phyloP scores from a whole-genome alignment of 1,284 basidiomycete species.

The Heterobasidion irregulare region DNA sequence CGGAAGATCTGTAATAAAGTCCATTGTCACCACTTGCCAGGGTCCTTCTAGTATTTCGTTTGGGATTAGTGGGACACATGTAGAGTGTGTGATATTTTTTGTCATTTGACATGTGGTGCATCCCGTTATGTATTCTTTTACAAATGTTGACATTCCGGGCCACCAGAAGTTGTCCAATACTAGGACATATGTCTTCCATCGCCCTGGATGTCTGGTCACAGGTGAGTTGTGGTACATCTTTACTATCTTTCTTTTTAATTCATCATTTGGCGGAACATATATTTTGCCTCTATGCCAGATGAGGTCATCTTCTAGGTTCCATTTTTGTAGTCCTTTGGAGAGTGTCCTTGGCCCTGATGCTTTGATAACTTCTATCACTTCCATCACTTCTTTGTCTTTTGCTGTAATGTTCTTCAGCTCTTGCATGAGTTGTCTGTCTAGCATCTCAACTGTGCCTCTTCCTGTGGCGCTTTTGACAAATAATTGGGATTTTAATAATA shows the following conservation, averaged over 20 bases:
- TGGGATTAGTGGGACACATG: too few relatives aligned
- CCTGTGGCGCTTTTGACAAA: not conserved
- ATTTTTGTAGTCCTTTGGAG: conserved; percentile 11
- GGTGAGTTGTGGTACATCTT: conserved; percentile 18
- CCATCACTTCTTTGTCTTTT: not conserved
- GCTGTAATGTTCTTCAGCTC: not conserved
- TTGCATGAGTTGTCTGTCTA: not conserved
- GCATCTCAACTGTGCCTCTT: not conserved
- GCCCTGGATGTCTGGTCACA: conserved; percentile 28
- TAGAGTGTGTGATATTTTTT: too few relatives aligned
- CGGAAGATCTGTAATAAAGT: too few relatives aligned
- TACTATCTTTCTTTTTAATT: conserved; percentile 17
- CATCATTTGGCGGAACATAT: conserved; percentile 16
- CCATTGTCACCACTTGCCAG: too few relatives aligned
- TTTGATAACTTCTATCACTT: not conserved
- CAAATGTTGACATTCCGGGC: conserved; percentile 18
- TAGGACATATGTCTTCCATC: conserved; percentile 19
- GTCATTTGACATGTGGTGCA: conserved; percentile 22
- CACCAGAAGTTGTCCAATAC: conserved; percentile 23
- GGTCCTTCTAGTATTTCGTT: too few relatives aligned
- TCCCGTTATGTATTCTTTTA: conserved; percentile 16
- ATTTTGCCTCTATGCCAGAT: conserved; percentile 16
- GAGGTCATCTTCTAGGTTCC: conserved; percentile 14
- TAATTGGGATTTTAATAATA: conserved; percentile 8
- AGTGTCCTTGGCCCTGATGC: conserved; percentile 2